phyloP scores from a whole-genome alignment of 129 eudicot species.

The Artemisia tridentata region DNA sequence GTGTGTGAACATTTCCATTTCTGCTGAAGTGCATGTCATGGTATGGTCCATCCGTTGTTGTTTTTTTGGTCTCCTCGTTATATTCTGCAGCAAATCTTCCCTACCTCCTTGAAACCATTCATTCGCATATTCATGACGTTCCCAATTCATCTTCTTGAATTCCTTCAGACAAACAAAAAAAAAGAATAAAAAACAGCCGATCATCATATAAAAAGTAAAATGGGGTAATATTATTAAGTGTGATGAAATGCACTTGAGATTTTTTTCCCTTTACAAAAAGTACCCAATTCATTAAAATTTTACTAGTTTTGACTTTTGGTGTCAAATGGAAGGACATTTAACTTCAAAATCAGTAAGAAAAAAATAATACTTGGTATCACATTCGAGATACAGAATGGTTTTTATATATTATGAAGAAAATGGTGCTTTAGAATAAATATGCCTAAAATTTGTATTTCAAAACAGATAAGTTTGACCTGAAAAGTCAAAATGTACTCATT shows the following conservation, averaged over 20 bases:
- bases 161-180: background rate
- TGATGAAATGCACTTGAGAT: background rate
- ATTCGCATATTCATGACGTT: conserved; percentile 28
- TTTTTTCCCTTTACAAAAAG: background rate
- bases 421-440: background rate
- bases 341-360: background rate
- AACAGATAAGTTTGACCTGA: background rate
- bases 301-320: background rate
- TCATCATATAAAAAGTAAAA: background rate
- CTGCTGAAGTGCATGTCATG: background rate
- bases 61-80: conserved; percentile 18
- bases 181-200: too few species aligned
- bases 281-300: background rate
- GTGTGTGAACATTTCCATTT: conserved; percentile 12
- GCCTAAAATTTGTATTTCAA: background rate
- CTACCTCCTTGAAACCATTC: conserved; percentile 25
- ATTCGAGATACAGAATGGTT: background rate
- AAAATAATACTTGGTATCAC: background rate
- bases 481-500: background rate
- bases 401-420: background rate
- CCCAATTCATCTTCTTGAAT: conserved; percentile 24
- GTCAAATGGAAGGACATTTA: background rate
- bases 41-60: background rate
- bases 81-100: conserved; percentile 13
- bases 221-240: background rate